Conservation (phyloP, 2,329 filamentous ascomycete species). For the Amauroascus niger region DNA sequence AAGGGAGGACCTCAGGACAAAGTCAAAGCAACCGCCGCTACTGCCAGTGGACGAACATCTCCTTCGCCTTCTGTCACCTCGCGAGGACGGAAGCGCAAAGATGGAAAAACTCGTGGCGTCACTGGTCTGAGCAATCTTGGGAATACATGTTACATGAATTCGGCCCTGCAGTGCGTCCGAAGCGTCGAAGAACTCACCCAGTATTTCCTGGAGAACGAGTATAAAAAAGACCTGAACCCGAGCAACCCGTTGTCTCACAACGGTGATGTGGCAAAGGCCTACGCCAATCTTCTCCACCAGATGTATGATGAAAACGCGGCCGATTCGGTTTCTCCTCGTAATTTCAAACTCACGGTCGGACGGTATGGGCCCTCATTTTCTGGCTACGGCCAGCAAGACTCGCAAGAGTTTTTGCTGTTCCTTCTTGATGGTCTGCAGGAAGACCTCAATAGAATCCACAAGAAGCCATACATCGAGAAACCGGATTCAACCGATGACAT, state of each 20-base stretch:
- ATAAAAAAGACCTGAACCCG: slow-evolving; percentile 71
- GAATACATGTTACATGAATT: slow-evolving; percentile 99
- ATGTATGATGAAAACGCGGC: slow-evolving; percentile 63
- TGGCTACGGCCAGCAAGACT: slow-evolving; percentile 92
- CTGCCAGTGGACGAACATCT: slow-evolving; percentile 54
- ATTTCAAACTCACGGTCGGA: slow-evolving; percentile 76
- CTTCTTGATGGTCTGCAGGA: slow-evolving; percentile 90
- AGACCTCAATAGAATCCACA: slow-evolving; percentile 83
- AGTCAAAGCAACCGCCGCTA: slow-evolving; percentile 32
- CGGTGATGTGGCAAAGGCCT: slow-evolving; percentile 77
- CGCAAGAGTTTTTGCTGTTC: slow-evolving; percentile 93
- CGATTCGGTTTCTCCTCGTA: slow-evolving; percentile 63
- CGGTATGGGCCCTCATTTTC: slow-evolving; percentile 76
- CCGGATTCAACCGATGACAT: slow-evolving; percentile 96
- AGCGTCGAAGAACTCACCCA: slow-evolving; percentile 88
- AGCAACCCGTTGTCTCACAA: slow-evolving; percentile 77
- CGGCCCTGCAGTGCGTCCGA: slow-evolving; percentile 84
- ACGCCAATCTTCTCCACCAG: slow-evolving; percentile 62
- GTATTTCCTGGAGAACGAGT: slow-evolving; percentile 71
- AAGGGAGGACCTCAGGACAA: slow-evolving; percentile 27
- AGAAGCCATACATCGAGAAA: slow-evolving; percentile 96
- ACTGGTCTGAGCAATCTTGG: slow-evolving; percentile 83
- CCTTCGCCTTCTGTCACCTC: slow-evolving; percentile 58
- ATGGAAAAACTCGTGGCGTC: slow-evolving; percentile 61
- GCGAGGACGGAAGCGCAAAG: slow-evolving; percentile 59